Conservation (phyloP, 164 flowering plant genomes). For the Warburgia ugandensis region DNA sequence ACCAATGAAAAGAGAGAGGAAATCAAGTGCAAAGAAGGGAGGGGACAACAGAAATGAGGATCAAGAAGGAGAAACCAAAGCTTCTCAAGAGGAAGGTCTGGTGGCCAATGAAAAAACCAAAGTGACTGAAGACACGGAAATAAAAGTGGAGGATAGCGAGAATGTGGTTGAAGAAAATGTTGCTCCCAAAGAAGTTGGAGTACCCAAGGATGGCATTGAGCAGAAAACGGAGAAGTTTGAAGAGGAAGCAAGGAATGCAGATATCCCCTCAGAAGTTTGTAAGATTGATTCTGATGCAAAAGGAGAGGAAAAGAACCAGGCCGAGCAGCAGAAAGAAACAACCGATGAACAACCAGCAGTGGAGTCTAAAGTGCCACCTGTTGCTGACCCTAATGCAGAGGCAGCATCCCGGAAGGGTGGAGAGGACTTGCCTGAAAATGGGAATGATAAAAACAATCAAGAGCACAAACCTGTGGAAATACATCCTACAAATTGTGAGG, state of each 20-base stretch:
- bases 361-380: constrained; percentile 12
- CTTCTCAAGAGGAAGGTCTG: constrained; percentile 11
- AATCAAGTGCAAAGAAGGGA: constrained; percentile 20
- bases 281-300: constrained; percentile 1
- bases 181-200: constrained; percentile 1
- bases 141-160: constrained; percentile 13
- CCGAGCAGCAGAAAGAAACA: constrained; percentile 6
- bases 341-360: neutral
- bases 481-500: constrained; percentile 6
- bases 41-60: constrained; percentile 4
- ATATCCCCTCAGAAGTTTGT: constrained; percentile 7
- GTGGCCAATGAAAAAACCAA: neutral
- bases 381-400: neutral
- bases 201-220: neutral
- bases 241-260: no score
- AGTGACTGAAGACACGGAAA: constrained; percentile 18
- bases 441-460: constrained; percentile 5
- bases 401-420: constrained; percentile 10
- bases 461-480: constrained; percentile 6
- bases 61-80: constrained; percentile 16
- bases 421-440: constrained; percentile 5
- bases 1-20: constrained; percentile 30
- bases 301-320: constrained; percentile 3
- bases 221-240: constrained; percentile 6
- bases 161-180: constrained; percentile 5